A percentile compares a stretch with the other conserved stretches of the same genome.
Evolutionary conservation across 1,284 basidiomycete species (phyloP).

Genomic region (Heliocybe sulcata): DNA sequence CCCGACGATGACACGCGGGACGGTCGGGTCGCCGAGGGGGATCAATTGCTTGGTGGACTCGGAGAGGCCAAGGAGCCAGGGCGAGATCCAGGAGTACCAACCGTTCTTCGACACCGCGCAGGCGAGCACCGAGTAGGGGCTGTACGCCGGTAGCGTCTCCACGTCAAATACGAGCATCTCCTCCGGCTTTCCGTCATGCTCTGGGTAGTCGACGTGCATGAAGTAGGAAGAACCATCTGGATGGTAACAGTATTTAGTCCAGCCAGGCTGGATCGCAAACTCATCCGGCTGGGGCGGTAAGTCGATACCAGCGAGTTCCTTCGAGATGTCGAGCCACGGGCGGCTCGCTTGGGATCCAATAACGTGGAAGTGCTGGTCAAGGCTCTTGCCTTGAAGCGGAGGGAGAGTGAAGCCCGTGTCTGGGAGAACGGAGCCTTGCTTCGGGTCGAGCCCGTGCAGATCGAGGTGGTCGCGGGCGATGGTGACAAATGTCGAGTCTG

Average conservation of each 20-base stretch:
- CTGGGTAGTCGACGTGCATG: conserved; percentile 55
- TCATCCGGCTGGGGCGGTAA: conserved; percentile 63
- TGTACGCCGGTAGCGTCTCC: conserved; percentile 84
- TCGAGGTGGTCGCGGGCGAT: conserved; percentile 78
- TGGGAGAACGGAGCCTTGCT: conserved; percentile 74
- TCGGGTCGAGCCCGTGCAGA: conserved; percentile 74
- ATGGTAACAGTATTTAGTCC: conserved; percentile 79
- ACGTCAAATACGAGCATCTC: conserved; percentile 87
- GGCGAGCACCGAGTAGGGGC: conserved; percentile 85
- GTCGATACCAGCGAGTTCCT: conserved; percentile 45
- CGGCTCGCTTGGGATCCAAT: conserved; percentile 71
- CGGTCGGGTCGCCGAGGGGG: conserved; percentile 51
- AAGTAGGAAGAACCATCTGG: conserved; percentile 61
- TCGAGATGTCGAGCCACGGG: conserved; percentile 79
- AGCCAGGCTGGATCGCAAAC: conserved; percentile 80
- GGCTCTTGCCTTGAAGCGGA: conserved; percentile 72
- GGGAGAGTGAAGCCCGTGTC: conserved; percentile 82
- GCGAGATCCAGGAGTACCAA: conserved; percentile 97
- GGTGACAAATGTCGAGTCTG: conserved; percentile 56
- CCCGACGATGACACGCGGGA: conserved; percentile 73
- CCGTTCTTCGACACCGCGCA: conserved; percentile 77
- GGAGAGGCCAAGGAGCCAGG: conserved; percentile 78
- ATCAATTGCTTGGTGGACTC: conserved; percentile 68
- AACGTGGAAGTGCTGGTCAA: conserved; percentile 87
- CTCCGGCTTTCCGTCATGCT: conserved; percentile 57